Evolutionary conservation across 2,329 filamentous ascomycete species (phyloP), one percentile per base, ranked within the genome.

Genomic region (Cercospora nicotianae): DNA sequence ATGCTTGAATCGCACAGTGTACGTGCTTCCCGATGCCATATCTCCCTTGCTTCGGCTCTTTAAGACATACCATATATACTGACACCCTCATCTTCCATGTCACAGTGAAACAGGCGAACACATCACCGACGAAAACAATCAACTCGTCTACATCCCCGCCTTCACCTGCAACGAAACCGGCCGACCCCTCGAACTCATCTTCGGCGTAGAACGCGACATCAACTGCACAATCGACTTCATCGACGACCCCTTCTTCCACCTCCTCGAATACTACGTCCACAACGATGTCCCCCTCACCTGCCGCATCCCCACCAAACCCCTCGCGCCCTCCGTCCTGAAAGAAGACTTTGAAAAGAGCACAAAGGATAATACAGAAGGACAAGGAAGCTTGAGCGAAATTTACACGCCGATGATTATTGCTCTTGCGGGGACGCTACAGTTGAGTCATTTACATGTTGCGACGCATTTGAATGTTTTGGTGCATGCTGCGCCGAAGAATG

Each of bases 221-320:
- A 94, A 94, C 82, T 95, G 92, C 84, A 95, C 92, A 65, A 89
- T 95, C 75, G 84, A 90, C 77, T 86, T 91, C 81, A 85, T 94
- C 75, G 85, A 87, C 75, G 92, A 94, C 78, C 87, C 90, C 48
- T 90, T 94, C 84, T 95, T 93, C 84, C 92, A 95, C 81, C 87
- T 94, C 62, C 90, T 94, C 82, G 92, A 98, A 82, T 98, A 97
- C 86, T 98, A 98, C 85, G 90, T 98, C 79, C 95, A 98, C 85
- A 93, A 91, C 83, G 95, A 99, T 81, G 94, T 93, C 18, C 95
- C 95, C 9, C 85, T 98, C 60, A 89, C 93, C 64, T 99, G 95
- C 81, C 94, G 95, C 63, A 87, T 98, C 13, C 93, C 94, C 30
- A 88, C 92, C 0, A 89, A 90, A 7, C 94, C 94, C 0, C 81